These are phyloP conservation scores for Populus deltoides DNA, from an alignment of 345 rosid genomes.

Conservation along the genomic window DNA sequence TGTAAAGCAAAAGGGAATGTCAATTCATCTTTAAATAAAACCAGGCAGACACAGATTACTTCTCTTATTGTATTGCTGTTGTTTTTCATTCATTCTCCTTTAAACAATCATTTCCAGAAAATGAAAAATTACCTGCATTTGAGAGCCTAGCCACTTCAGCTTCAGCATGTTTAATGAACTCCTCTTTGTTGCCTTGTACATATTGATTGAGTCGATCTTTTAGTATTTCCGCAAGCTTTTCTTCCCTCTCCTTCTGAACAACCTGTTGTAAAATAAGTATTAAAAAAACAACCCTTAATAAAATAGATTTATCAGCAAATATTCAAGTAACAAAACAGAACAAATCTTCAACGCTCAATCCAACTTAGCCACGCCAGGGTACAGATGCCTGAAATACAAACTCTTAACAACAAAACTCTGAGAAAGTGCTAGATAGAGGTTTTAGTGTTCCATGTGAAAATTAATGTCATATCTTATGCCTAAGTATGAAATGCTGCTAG, in stretches of 20 bases:
- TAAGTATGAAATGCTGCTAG: neutral
- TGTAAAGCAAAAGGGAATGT: neutral
- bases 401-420: neutral
- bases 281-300: neutral
- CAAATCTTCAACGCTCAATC: neutral
- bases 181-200: slow-evolving; percentile 67
- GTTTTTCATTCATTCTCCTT: neutral
- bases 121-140: slow-evolving; percentile 59
- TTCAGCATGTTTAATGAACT: slow-evolving; percentile 59
- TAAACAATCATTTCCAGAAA: neutral
- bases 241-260: slow-evolving; percentile 97
- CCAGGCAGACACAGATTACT: neutral
- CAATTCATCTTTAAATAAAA: neutral
- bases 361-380: neutral
- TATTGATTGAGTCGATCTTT: slow-evolving; percentile 75
- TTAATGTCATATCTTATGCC: neutral
- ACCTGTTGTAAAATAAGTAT: slow-evolving; percentile 40
- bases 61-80: neutral
- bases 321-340: neutral
- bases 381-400: neutral
- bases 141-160: slow-evolving; percentile 88
- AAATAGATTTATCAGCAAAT: neutral
- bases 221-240: slow-evolving; percentile 70
- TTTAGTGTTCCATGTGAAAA: neutral
- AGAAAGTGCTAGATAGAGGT: neutral